Conservation (phyloP, 106 monocot genomes). For the Dioscorea dumetorum region DNA sequence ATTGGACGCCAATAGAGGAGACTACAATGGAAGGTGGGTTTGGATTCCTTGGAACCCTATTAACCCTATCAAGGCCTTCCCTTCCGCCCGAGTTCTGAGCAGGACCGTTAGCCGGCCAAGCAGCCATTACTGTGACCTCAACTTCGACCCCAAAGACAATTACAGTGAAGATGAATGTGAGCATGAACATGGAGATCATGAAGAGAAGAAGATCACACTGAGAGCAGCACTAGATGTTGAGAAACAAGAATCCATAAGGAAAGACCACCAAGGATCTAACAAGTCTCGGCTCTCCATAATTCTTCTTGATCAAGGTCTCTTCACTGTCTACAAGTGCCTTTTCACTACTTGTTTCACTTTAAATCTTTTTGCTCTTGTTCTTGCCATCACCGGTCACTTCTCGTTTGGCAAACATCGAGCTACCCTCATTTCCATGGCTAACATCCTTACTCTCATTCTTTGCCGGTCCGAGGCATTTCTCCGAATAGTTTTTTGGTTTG, state of each 20-base stretch:
- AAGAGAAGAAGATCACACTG: background rate
- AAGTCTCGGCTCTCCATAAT: slow-evolving; percentile 36
- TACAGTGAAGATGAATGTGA: background rate
- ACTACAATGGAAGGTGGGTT: slow-evolving; percentile 10
- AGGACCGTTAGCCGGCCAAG: slow-evolving; percentile 22
- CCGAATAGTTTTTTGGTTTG: slow-evolving; percentile 39
- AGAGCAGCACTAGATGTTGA: background rate
- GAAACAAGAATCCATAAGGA: background rate
- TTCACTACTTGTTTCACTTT: slow-evolving; percentile 25
- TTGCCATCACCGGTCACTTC: slow-evolving; percentile 35
- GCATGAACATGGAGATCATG: background rate
- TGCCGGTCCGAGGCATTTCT: slow-evolving; percentile 58
- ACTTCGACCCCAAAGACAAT: background rate
- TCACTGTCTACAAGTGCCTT: slow-evolving; percentile 68
- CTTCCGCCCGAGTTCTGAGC: background rate
- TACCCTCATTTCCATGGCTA: slow-evolving; percentile 36
- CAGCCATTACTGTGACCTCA: slow-evolving; percentile 46
- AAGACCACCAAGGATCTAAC: background rate
- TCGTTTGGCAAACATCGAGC: slow-evolving; percentile 29
- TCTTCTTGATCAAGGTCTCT: slow-evolving; percentile 50
- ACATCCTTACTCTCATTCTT: slow-evolving; percentile 54
- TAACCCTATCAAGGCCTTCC: slow-evolving; percentile 1
- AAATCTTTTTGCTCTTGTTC: slow-evolving; percentile 24
- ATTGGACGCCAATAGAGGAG: background rate
- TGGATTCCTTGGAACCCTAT: slow-evolving; percentile 23